These are phyloP conservation scores for Aspergillus incahuasiensis DNA, from an alignment of 495 filamentous ascomycete species.

Conservation along the genomic window DNA sequence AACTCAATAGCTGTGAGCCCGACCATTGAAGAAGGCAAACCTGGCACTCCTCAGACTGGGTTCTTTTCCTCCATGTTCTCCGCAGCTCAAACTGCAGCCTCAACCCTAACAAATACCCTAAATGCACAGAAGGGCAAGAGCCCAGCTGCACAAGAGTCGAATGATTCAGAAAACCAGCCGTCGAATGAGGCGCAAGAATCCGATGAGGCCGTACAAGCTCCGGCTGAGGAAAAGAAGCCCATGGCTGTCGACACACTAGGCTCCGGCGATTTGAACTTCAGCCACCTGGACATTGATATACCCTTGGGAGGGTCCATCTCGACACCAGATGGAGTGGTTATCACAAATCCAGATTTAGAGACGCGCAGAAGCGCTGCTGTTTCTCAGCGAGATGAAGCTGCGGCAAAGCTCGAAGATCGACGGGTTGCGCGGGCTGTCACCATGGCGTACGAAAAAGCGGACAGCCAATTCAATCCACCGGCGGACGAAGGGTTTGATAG, in stretches of 20 bases:
- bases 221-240: conserved; percentile 53
- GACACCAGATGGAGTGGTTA: conserved; percentile 36
- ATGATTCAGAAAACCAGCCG: conserved; percentile 23
- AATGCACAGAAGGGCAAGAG: conserved; percentile 49
- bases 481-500: conserved; percentile 32
- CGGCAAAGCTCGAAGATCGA: conserved; percentile 53
- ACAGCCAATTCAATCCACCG: conserved; percentile 22
- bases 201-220: conserved; percentile 16
- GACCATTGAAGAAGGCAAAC: conserved; percentile 57
- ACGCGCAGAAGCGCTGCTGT: conserved; percentile 37
- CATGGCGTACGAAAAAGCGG: conserved; percentile 55
- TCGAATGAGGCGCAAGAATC: conserved; percentile 23
- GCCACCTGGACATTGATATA: conserved; percentile 57
- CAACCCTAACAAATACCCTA: conserved; percentile 74
- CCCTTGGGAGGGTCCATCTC: conserved; percentile 35
- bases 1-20: conserved; percentile 75
- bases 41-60: conserved; percentile 50
- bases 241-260: conserved; percentile 87
- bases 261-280: conserved; percentile 79
- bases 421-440: conserved; percentile 56
- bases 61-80: conserved; percentile 95
- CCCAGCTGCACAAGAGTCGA: conserved; percentile 21
- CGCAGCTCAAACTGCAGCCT: conserved; percentile 92
- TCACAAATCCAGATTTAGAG: conserved; percentile 36
- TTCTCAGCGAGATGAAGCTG: conserved; percentile 46